A percentile compares a stretch with the other conserved stretches of the same genome.
These are phyloP conservation scores for Ustilago sp. DNA, from an alignment of 1,284 basidiomycete species.

Conservation along the genomic window DNA sequence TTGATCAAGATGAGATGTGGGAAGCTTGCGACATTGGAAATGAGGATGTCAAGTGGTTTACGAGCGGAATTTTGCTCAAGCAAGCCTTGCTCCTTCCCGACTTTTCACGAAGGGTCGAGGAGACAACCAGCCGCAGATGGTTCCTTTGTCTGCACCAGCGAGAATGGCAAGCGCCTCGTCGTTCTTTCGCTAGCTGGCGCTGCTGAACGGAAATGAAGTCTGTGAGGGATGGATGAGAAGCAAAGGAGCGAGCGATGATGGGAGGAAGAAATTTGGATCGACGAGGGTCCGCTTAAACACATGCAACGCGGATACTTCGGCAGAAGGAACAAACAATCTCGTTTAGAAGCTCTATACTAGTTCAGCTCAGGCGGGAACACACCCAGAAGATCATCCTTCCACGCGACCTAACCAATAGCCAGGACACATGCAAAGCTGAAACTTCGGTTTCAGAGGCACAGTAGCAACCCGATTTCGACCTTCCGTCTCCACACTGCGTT, in stretches of 20 bases:
- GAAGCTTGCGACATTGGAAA: neutral
- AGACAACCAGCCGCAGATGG: neutral
- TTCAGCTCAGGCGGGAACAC: neutral
- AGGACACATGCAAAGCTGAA: neutral
- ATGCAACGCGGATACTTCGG: neutral
- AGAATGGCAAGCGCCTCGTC: neutral
- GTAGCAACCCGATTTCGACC: neutral
- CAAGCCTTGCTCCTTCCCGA: neutral
- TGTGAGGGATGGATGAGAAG: neutral
- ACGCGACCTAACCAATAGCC: neutral
- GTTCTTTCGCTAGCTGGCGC: neutral
- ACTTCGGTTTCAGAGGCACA: neutral
- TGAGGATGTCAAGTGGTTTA: neutral
- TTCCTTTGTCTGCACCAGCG: neutral
- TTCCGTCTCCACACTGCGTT: no score
- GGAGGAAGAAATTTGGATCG: constrained; percentile 1
- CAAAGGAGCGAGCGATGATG: neutral
- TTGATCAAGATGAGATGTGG: neutral
- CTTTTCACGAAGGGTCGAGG: neutral
- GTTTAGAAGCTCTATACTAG: neutral
- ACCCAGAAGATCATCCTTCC: neutral
- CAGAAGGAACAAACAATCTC: neutral
- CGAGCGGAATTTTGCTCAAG: neutral
- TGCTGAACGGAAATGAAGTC: constrained; percentile 2
- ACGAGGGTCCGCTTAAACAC: neutral